These are phyloP conservation scores for Penicillium brasilianum DNA, from an alignment of 2,329 filamentous ascomycete genomes.

Conservation along the genomic window DNA sequence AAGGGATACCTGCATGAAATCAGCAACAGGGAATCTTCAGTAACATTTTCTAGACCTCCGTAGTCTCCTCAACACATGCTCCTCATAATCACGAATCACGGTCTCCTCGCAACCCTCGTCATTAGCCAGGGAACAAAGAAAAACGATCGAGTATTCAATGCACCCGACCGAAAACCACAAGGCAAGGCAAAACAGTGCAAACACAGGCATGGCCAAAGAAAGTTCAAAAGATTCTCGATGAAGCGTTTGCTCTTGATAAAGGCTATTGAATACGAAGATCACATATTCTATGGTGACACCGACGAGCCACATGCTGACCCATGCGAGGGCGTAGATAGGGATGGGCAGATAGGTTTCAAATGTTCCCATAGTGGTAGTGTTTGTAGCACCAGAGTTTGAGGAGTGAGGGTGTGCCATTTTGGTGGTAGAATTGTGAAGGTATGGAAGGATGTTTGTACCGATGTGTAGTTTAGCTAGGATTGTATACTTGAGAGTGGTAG, in stretches of 20 bases:
- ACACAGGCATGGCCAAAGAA: not conserved
- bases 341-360: not conserved
- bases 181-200: not conserved
- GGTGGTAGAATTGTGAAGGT: not conserved
- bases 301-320: not conserved
- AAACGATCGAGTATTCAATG: not conserved
- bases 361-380: too few relatives aligned
- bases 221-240: not conserved
- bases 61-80: not conserved
- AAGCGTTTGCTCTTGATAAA: not conserved
- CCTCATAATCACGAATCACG: not conserved
- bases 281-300: not conserved
- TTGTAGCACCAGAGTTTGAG: not conserved
- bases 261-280: not conserved
- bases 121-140: not conserved
- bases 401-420: not conserved
- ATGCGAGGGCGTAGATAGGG: not conserved
- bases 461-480: not conserved
- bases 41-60: not conserved
- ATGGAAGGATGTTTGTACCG: not conserved
- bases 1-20: too few relatives aligned
- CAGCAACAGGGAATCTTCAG: not conserved
- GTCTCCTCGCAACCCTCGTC: not conserved
- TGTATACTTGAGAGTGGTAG: not conserved
- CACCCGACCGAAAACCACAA: not conserved